Conservation (phyloP, 768 basidiomycete species). For the Rhodotorula graminis region DNA sequence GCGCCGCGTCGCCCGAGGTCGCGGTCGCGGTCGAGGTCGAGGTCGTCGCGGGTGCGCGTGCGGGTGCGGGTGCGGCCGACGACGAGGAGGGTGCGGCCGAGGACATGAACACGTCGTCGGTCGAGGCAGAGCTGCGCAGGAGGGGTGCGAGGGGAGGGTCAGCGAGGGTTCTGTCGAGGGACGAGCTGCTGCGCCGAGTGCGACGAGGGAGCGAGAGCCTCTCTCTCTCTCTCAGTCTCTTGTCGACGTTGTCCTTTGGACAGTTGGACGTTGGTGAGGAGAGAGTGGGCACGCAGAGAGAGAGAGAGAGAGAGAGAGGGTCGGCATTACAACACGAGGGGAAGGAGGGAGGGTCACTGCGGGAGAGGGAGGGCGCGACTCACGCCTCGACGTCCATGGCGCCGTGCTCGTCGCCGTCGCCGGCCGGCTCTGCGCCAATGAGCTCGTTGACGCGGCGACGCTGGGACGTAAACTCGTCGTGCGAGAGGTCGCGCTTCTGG, state of each 20-base stretch:
- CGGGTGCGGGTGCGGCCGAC: not conserved
- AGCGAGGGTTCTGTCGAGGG: not conserved
- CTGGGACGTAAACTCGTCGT: constrained; percentile 11
- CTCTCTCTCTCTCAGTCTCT: not conserved
- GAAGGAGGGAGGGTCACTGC: not conserved
- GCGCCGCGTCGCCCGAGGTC: not conserved
- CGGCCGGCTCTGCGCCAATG: constrained; percentile 23
- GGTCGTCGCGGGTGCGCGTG: not conserved
- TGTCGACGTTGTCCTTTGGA: not conserved
- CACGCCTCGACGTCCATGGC: constrained; percentile 31
- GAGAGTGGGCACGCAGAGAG: not conserved
- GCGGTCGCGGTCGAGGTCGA: not conserved
- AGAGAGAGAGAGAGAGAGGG: not conserved
- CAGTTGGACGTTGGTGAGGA: not conserved
- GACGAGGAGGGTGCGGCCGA: not conserved
- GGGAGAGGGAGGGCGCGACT: not conserved
- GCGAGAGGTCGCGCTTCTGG: constrained; percentile 28
- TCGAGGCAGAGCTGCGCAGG: not conserved
- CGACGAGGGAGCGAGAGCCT: not conserved
- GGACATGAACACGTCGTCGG: not conserved
- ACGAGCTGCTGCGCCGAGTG: too few species aligned
- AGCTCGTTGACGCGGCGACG: constrained; percentile 35
- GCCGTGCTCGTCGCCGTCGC: too few species aligned
- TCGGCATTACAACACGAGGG: not conserved
- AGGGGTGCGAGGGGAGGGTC: not conserved